Base-by-base conservation (phyloP, 495 filamentous ascomycete species). In the Neurospora cerealis region DNA sequence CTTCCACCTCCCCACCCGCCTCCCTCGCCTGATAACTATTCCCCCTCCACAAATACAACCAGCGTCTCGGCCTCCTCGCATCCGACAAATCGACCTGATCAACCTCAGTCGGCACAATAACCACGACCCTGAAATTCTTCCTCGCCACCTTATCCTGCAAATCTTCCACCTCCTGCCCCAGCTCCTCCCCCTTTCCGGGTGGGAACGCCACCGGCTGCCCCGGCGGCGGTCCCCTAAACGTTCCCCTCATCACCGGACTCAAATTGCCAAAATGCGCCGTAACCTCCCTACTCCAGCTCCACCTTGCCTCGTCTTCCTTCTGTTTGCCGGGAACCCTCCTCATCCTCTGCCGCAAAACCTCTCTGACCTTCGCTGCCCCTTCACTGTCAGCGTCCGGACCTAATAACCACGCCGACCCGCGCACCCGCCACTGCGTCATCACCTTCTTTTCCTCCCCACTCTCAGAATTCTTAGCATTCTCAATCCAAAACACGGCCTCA, bases 221-320 rank as follows among this genome's bases (percentile, higher is more conserved):
- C 2, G 96, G 93, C 32, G 90, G 87, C 48, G 96, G 96, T 60
- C 87, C 90, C 72, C 85, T 87, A 79, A 97, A 97, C n/a, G 89
- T 85, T 74, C 92, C 93, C 78, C 92, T 83, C 88, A 94, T 91
- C 7, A 86, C 80, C 17, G 95, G 95, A 36, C 87, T 89, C 78
- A 94, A 83, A 80, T 97, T 97, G 17, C 92, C 94, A 87, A 97
- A 98, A 83, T 95, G 93, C 75, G 88, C 90, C 74, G 91, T 92
- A 54, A 98, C 81, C 81, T 97, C 93, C 75, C 85, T 70, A 42
- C 83, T 84, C 89, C 92, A 97, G 17, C 84, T 88, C 91, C 91
- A 93, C 7, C 78, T 78, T 0, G 74, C 76, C 19, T 77, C 77
- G 11, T 76, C 79, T 5, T 69, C 78, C 5, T 74, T 77, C 1